Base-by-base conservation (phyloP, 2,329 filamentous ascomycete species). In the Alternaria panax region DNA sequence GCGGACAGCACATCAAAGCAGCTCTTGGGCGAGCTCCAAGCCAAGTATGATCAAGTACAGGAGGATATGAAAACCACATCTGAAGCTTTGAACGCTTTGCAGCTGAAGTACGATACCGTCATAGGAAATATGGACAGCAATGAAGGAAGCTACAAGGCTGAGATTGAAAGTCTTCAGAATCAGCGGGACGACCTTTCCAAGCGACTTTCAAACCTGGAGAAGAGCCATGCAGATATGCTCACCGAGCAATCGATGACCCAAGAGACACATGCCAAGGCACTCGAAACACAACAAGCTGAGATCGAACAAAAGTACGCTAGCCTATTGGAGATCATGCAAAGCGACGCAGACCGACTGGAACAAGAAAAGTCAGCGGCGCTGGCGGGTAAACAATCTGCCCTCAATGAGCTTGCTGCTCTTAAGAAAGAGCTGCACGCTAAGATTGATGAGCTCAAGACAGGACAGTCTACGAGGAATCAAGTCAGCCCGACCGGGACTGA, bases 291-390 rank as follows among this genome's bases (percentile, higher is more conserved):
- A 43, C 66, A 65, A 42, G 60, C 59, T 2, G 72, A 76, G 30
- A 68, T 77, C 6, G 74, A 76, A 53, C 62, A 72, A 22, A 76
- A 74, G 30, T 75, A 70, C 25, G 68, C 65, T 14, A 67, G 59
- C 7, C 51, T 77, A 2, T 59, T 78, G 2, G 74, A 76, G 48
- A 70, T 67, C 30, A 54, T 75, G 9, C 75, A 76, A 47, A 60
- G 54, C 18, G 70, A 72, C 28, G 40, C 64, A 4, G 62, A 61
- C 5, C 65, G 69, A 24, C 54, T 74, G n/a, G 72, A 76, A 52
- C 64, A 73, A 43, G 68, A 74, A 27, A 74, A 69, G 53, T 65
- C 70, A 22, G 54, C 63, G 25, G 68, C 66, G 8, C 27, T 73
- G 1, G 51, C 64, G 7, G 68, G 66, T 45, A 72, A 67, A 20